phyloP scores from a whole-genome alignment of 1,284 basidiomycete species.

The Anthracocystis panici-leucophaei region DNA sequence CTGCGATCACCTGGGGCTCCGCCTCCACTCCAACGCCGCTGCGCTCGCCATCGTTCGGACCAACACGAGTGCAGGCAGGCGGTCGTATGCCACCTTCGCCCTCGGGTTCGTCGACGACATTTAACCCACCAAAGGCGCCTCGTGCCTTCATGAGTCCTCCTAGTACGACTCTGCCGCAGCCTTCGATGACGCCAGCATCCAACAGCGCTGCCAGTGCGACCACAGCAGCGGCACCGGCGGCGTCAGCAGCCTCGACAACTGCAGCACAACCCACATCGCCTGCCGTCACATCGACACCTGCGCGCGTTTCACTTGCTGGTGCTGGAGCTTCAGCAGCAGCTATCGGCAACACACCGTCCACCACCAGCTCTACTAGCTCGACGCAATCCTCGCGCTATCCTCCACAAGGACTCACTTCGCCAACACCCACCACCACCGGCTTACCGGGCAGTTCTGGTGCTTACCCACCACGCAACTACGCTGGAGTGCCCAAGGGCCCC shows the following conservation, averaged over 20 bases:
- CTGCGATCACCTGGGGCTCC: background rate
- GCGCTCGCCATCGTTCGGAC: conserved; percentile 32
- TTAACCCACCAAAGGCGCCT: conserved; percentile 49
- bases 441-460: conserved; percentile 15
- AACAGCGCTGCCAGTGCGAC: conserved; percentile 3
- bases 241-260: background rate
- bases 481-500: conserved; percentile 55
- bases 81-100: conserved; percentile 34
- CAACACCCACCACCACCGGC: conserved; percentile 20
- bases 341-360: conserved; percentile 31
- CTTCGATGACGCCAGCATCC: conserved; percentile 6
- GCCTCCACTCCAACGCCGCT: conserved; percentile 9
- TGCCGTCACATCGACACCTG: conserved; percentile 23
- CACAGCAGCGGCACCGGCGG: background rate
- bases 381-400: conserved; percentile 19
- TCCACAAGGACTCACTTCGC: conserved; percentile 15
- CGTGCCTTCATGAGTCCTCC: conserved; percentile 46
- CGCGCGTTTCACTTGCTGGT: conserved; percentile 16
- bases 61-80: conserved; percentile 12
- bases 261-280: background rate
- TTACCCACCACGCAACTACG: conserved; percentile 39
- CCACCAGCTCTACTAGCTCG: conserved; percentile 24
- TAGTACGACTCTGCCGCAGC: conserved; percentile 9
- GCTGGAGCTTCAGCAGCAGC: conserved; percentile 15
- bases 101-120: conserved; percentile 16